A percentile compares a stretch with the other conserved stretches of the same genome.
These are phyloP conservation scores for Sporothrix protearum DNA, from an alignment of 2,329 filamentous ascomycete species.

Conservation along the genomic window DNA sequence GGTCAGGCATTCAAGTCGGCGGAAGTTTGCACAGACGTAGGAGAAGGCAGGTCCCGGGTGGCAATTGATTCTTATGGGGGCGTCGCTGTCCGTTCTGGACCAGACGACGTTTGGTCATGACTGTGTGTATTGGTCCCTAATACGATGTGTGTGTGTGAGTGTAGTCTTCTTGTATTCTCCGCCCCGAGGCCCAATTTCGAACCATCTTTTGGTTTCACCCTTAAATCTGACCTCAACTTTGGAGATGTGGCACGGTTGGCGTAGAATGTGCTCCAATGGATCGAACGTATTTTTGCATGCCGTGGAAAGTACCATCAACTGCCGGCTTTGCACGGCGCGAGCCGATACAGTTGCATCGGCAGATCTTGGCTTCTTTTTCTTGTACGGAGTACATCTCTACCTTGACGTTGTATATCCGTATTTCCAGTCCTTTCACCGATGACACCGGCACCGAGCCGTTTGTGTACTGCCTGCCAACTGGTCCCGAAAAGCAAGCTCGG, in stretches of 20 bases:
- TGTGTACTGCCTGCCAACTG: constrained; percentile 51
- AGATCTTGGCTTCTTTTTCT: background rate
- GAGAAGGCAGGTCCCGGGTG: background rate
- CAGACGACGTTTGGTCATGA: background rate
- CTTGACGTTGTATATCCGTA: background rate
- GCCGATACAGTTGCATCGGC: background rate
- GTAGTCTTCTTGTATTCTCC: background rate
- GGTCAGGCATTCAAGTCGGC: background rate
- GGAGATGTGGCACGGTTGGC: background rate
- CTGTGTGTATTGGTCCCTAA: background rate
- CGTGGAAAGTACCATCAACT: background rate
- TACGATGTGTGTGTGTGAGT: background rate
- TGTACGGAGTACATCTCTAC: background rate
- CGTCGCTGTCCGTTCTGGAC: background rate
- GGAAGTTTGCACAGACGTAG: background rate
- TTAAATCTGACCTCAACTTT: background rate
- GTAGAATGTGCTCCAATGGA: background rate
- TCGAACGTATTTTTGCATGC: background rate
- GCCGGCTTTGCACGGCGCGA: background rate
- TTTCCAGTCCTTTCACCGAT: background rate
- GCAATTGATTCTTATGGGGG: background rate
- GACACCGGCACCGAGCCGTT: constrained; percentile 59
- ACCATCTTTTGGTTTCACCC: background rate
- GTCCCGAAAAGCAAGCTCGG: constrained; percentile 50
- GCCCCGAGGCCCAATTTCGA: background rate